A percentile compares a stretch with the other conserved stretches of the same genome.
Evolutionary conservation across 2,329 filamentous ascomycete species (phyloP).

Genomic region (Arthroderma sp.): DNA sequence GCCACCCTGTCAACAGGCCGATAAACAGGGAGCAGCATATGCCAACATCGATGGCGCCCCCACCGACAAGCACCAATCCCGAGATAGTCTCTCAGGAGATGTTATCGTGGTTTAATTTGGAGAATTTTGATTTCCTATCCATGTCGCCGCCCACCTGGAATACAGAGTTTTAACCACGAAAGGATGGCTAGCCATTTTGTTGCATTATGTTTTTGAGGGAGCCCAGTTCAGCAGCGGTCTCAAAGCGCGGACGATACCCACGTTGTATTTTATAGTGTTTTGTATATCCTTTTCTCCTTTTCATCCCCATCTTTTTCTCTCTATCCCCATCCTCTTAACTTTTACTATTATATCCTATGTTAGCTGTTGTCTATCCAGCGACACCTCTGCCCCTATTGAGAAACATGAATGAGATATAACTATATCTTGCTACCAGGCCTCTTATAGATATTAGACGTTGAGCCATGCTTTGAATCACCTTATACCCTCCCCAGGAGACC

Average conservation of each 20-base stretch:
- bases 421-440: too few relatives aligned
- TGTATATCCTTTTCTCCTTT: neutral
- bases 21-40: neutral
- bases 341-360: neutral
- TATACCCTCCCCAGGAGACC: neutral
- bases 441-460: too few relatives aligned
- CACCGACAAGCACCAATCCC: neutral
- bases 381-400: too few relatives aligned
- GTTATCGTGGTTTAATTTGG: constrained; percentile 10
- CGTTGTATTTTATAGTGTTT: neutral
- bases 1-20: neutral
- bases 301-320: neutral
- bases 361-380: too few relatives aligned
- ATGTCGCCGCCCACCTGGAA: constrained; percentile 12
- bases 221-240: neutral
- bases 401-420: too few relatives aligned
- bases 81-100: constrained; percentile 8
- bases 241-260: neutral
- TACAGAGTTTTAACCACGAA: constrained; percentile 5
- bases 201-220: neutral
- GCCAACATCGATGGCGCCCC: neutral
- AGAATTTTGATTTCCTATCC: constrained; percentile 13
- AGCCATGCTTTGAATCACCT: too few relatives aligned
- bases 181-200: neutral
- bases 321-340: too few relatives aligned